A percentile compares a stretch with the other conserved stretches of the same genome.
Evolutionary conservation across 148 eudicot genomes (phyloP).

Genomic region (Diospyros kaki): DNA sequence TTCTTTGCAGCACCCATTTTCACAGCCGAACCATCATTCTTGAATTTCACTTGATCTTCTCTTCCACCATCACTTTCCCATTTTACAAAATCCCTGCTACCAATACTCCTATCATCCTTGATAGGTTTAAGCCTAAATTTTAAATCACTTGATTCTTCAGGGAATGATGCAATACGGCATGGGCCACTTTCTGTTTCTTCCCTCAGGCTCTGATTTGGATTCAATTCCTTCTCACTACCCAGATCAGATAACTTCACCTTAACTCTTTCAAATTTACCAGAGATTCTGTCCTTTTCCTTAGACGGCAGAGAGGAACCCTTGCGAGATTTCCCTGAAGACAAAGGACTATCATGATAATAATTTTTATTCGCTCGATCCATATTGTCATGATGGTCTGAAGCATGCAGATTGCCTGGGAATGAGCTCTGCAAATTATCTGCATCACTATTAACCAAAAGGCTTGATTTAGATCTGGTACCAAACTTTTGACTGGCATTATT

Average conservation of each 20-base stretch:
- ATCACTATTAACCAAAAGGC: constrained; percentile 13
- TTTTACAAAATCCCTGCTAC: constrained; percentile 6
- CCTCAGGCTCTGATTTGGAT: constrained; percentile 18
- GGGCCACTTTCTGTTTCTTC: constrained; percentile 16
- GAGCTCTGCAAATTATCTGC: constrained; percentile 9
- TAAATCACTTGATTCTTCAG: constrained; percentile 12
- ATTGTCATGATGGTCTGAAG: constrained; percentile 1
- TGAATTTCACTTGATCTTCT: background rate
- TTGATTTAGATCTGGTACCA: constrained; percentile 16
- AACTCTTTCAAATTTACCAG: constrained; percentile 14
- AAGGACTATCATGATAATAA: constrained; percentile 1
- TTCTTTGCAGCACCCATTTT: constrained; percentile 6
- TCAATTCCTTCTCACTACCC: constrained; percentile 12
- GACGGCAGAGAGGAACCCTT: constrained; percentile 17
- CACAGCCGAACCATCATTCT: constrained; percentile 6
- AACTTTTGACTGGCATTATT: constrained; percentile 13
- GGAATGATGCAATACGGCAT: constrained; percentile 6
- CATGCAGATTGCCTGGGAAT: constrained; percentile 11
- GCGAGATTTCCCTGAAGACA: constrained; percentile 13
- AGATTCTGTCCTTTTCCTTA: constrained; percentile 22
- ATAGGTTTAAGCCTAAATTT: constrained; percentile 17
- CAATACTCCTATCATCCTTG: constrained; percentile 16
- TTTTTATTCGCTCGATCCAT: constrained; percentile 18
- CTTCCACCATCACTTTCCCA: constrained; percentile 11
- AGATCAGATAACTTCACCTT: constrained; percentile 19